Conservation (phyloP, 2,329 filamentous ascomycete species). For the Colletotrichum sp. region DNA sequence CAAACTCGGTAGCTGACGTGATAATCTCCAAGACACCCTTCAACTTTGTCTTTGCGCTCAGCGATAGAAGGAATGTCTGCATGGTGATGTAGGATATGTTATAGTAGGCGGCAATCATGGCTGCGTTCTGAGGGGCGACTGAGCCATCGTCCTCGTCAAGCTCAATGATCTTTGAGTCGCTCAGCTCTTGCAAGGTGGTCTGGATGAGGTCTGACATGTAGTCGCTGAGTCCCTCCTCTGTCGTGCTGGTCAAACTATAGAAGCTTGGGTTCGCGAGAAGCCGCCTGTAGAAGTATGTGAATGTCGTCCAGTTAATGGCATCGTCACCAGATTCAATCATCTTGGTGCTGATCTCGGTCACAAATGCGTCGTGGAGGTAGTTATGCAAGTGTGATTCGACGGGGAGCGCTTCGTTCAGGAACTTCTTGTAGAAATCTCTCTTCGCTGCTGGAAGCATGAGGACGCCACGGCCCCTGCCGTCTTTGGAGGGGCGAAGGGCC, state of each 20-base stretch:
- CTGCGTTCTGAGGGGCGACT: conserved; percentile 88
- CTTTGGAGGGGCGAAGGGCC: conserved; percentile 78
- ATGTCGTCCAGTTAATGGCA: conserved; percentile 97
- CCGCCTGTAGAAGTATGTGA: conserved; percentile 97
- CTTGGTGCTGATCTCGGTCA: conserved; percentile 95
- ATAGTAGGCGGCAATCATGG: conserved; percentile 99
- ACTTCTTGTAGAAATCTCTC: conserved; percentile 98
- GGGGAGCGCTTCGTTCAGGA: conserved; percentile 92
- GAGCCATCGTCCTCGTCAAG: conserved; percentile 93
- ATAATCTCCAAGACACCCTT: conserved; percentile 98
- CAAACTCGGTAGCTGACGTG: conserved; percentile 95
- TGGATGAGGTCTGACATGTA: conserved; percentile 96
- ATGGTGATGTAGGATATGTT: conserved; percentile 99
- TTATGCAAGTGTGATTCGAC: conserved; percentile 94
- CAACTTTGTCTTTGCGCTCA: conserved; percentile 87
- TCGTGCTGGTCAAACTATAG: conserved; percentile 88
- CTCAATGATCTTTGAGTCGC: conserved; percentile 94
- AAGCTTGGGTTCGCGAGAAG: conserved; percentile 95
- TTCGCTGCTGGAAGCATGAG: conserved; percentile 95
- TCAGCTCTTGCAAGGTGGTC: conserved; percentile 86
- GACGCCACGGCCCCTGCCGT: conserved; percentile 87
- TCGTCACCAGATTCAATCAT: conserved; percentile 96
- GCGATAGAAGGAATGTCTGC: conserved; percentile 95
- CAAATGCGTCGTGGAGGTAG: conserved; percentile 93
- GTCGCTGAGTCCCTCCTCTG: conserved; percentile 90